Percentiles rank a stretch among this genome's conserved stretches.
Evolutionary conservation across 495 filamentous ascomycete genomes (phyloP).

Genomic region (Podospora conica): DNA sequence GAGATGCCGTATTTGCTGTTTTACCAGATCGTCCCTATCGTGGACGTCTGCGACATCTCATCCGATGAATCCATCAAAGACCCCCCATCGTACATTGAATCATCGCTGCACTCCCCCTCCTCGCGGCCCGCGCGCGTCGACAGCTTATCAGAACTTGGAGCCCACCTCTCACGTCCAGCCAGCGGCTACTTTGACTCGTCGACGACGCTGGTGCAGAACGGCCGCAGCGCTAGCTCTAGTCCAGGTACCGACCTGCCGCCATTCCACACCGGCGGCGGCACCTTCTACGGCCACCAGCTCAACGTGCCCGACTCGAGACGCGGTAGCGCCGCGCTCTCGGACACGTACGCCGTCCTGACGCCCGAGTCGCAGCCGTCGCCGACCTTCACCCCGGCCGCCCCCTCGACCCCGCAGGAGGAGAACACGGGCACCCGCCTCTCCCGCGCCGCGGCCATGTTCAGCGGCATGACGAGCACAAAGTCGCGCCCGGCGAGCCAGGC

Average conservation of each 20-base stretch:
- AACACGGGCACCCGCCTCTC: constrained; percentile 46
- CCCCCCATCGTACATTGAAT: constrained; percentile 53
- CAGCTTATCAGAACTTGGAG: background rate
- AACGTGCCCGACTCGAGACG: constrained; percentile 35
- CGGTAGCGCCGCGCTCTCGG: constrained; percentile 43
- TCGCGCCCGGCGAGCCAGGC: constrained; percentile 63
- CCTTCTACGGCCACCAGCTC: constrained; percentile 24
- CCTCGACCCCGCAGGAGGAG: constrained; percentile 39
- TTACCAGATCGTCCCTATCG: constrained; percentile 86
- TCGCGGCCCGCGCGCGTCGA: background rate
- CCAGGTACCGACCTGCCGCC: constrained; percentile 30
- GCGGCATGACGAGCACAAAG: constrained; percentile 44
- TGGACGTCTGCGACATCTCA: constrained; percentile 56
- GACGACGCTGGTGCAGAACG: constrained; percentile 19
- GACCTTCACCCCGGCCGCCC: constrained; percentile 26
- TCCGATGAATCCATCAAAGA: constrained; percentile 44
- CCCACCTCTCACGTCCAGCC: constrained; percentile 26
- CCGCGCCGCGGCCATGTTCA: constrained; percentile 53
- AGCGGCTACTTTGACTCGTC: constrained; percentile 42
- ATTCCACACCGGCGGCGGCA: constrained; percentile 34
- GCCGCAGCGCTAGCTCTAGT: constrained; percentile 37
- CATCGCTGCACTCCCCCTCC: constrained; percentile 2
- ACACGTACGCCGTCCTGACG: constrained; percentile 38
- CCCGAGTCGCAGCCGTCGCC: constrained; percentile 32
- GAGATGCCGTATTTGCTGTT: constrained; percentile 93